Percentiles rank a stretch among this genome's conserved stretches.
Conservation (phyloP, 192 early-diverging fungal genomes). For the Linnemannia exigua region DNA sequence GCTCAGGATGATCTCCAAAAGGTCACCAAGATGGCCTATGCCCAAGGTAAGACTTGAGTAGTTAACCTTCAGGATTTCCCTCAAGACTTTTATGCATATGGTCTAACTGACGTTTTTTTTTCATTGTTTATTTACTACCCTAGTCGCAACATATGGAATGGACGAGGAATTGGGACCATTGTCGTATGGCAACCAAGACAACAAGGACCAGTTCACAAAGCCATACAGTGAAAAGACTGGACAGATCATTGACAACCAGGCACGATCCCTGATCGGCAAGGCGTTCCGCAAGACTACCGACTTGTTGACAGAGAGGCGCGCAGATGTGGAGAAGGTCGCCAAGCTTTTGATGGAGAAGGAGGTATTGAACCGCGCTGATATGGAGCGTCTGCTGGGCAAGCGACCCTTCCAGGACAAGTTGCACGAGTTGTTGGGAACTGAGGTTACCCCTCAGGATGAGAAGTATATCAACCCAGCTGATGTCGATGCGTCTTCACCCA, state of each 20-base stretch:
- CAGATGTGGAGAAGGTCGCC: constrained; percentile 93
- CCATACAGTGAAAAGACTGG: constrained; percentile 97
- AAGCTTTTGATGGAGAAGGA: constrained; percentile 95
- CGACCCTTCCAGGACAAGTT: constrained; percentile 82
- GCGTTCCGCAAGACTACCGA: constrained; percentile 89
- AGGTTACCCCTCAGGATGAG: constrained; percentile 45
- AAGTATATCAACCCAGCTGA: constrained; percentile 25
- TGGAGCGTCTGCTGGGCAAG: constrained; percentile 90
- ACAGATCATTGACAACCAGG: constrained; percentile 95
- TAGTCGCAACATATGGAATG: constrained; percentile 96
- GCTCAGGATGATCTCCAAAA: constrained; percentile 98
- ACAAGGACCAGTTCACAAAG: constrained; percentile 89
- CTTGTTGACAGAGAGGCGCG: constrained; percentile 88
- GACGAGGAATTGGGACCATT: constrained; percentile 89
- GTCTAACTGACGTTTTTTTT: not conserved
- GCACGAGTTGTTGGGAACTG: constrained; percentile 49
- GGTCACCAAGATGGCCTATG: constrained; percentile 98
- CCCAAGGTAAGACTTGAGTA: constrained; percentile 70
- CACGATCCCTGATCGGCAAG: constrained; percentile 81
- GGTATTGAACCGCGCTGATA: constrained; percentile 96
- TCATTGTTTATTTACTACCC: not conserved
- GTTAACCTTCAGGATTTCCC: no score
- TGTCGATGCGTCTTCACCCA: not conserved
- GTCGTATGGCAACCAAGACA: constrained; percentile 79
- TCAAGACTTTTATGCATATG: not conserved